Conservation (phyloP, 208 protist species). For the Balamuthia mandrillaris region DNA sequence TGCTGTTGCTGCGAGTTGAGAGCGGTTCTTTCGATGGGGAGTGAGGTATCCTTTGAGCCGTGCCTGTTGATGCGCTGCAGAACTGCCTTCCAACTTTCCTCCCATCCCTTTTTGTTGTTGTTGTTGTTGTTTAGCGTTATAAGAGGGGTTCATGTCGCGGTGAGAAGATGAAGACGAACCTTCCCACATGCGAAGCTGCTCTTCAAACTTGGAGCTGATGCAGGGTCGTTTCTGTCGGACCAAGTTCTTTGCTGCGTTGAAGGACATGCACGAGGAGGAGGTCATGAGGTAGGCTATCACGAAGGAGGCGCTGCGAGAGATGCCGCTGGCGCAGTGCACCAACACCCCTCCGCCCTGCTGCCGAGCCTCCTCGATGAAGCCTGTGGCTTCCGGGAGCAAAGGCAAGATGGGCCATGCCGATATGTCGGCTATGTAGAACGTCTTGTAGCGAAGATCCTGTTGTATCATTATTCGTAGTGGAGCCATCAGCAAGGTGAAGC, state of each 20-base stretch:
- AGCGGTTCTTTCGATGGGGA: neutral
- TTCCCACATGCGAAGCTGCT: neutral
- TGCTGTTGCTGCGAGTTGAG: too few species aligned
- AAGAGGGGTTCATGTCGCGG: too few species aligned
- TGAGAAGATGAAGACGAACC: too few species aligned
- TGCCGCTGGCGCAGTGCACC: neutral
- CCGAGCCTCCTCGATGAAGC: neutral
- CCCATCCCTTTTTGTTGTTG: too few species aligned
- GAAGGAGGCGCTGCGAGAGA: constrained; percentile 20
- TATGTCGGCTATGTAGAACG: neutral
- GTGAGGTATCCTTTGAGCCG: neutral
- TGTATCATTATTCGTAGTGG: too few species aligned
- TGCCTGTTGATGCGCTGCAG: neutral
- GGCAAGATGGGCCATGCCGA: neutral
- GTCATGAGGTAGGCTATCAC: constrained; percentile 20
- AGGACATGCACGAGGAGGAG: neutral
- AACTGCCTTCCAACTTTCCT: neutral
- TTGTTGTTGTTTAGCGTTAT: too few species aligned
- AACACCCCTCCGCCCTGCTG: neutral
- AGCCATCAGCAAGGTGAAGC: neutral
- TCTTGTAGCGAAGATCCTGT: constrained; percentile 8
- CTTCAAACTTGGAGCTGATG: constrained; percentile 15
- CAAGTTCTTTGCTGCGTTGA: neutral
- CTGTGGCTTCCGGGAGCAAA: neutral
- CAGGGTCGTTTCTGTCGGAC: neutral